Conservation (phyloP, 2,329 filamentous ascomycete species). For the Scedosporium dehoogii region DNA sequence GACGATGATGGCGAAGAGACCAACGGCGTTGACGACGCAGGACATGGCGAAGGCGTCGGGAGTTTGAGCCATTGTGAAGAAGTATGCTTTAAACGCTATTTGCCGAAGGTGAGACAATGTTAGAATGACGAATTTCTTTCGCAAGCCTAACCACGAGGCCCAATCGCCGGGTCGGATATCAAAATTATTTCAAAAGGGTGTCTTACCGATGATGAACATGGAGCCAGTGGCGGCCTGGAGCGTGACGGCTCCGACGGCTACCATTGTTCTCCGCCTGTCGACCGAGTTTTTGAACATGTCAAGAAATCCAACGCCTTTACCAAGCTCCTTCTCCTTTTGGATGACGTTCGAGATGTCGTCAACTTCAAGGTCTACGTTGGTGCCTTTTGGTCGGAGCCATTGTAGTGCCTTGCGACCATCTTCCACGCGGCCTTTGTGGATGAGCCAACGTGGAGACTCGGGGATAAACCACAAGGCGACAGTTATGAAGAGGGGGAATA, state of each 20-base stretch:
- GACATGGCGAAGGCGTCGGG: constrained; percentile 39
- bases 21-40: constrained; percentile 37
- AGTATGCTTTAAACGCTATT: constrained; percentile 39
- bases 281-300: constrained; percentile 34
- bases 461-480: constrained; percentile 24
- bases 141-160: too few species aligned
- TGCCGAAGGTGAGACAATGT: too few species aligned
- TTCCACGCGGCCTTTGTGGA: neutral
- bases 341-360: constrained; percentile 28
- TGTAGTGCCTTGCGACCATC: neutral
- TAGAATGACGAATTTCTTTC: too few species aligned
- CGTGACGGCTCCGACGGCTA: constrained; percentile 29
- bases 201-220: constrained; percentile 27
- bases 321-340: constrained; percentile 21
- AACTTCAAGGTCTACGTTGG: constrained; percentile 22
- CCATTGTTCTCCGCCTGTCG: constrained; percentile 29
- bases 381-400: constrained; percentile 18
- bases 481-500: constrained; percentile 25
- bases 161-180: neutral
- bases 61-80: constrained; percentile 42
- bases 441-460: constrained; percentile 29
- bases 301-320: constrained; percentile 22
- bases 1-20: constrained; percentile 37
- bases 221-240: constrained; percentile 34
- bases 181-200: neutral